Conservation (phyloP, 306 rosid species). For the Casuarina cunninghamiana region DNA sequence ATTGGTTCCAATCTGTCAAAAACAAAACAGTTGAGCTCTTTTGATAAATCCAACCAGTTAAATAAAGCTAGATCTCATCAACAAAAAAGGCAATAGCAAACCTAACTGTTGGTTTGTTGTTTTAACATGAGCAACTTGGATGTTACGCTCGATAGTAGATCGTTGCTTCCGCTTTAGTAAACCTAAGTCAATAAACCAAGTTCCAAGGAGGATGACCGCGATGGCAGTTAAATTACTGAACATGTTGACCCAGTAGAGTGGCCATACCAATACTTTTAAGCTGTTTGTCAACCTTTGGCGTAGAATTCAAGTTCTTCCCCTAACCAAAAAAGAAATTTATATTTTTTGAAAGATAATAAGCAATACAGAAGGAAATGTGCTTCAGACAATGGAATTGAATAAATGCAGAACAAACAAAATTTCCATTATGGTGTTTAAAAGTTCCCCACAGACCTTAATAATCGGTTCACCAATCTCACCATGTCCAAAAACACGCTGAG, state of each 20-base stretch:
- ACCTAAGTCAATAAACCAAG: slow-evolving; percentile 48
- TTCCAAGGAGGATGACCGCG: slow-evolving; percentile 9
- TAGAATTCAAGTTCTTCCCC: slow-evolving; percentile 70
- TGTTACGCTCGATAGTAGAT: slow-evolving; percentile 60
- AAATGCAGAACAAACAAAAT: not conserved
- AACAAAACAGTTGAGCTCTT: slow-evolving; percentile 15
- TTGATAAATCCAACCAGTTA: not conserved
- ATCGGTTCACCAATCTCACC: slow-evolving; percentile 96
- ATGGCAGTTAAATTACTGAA: slow-evolving; percentile 1
- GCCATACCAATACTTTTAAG: slow-evolving; percentile 80
- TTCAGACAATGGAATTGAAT: not conserved
- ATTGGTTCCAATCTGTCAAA: slow-evolving; percentile 72
- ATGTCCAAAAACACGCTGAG: slow-evolving; percentile 86
- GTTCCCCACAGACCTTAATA: slow-evolving; percentile 60
- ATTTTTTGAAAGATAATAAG: slow-evolving; percentile 8
- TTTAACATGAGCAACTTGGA: slow-evolving; percentile 76
- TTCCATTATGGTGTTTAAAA: not conserved
- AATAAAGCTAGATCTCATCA: not conserved
- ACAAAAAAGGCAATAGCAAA: not conserved
- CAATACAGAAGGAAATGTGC: not conserved
- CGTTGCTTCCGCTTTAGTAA: slow-evolving; percentile 81
- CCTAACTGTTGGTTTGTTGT: slow-evolving; percentile 84
- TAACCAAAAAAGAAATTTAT: slow-evolving; percentile 21
- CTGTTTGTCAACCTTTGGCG: slow-evolving; percentile 95
- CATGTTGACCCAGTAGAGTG: slow-evolving; percentile 24